These are phyloP conservation scores for Hymenoscyphus scutula DNA, from an alignment of 2,329 filamentous ascomycete genomes.

Conservation along the genomic window DNA sequence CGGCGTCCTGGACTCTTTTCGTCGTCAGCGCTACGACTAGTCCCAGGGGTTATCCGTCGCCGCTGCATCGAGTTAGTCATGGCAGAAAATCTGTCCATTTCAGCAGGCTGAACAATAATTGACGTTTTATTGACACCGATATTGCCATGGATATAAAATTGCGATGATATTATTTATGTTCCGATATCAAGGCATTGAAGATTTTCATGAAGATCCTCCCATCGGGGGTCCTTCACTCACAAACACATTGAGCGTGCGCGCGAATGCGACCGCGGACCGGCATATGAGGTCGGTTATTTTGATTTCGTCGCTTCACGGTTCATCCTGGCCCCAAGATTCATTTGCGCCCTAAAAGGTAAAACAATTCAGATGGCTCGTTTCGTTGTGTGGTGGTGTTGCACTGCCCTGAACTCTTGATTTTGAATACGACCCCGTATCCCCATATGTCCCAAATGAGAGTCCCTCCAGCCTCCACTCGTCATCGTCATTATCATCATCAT, in stretches of 20 bases:
- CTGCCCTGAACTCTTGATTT: neutral
- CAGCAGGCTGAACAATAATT: neutral
- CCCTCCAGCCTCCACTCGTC: neutral
- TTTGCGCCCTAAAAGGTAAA: neutral
- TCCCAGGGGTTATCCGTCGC: neutral
- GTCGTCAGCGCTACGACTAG: neutral
- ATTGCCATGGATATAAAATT: slow-evolving; percentile 2
- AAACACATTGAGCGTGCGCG: neutral
- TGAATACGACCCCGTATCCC: slow-evolving; percentile 1
- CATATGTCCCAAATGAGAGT: neutral
- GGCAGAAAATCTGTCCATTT: slow-evolving; percentile 7
- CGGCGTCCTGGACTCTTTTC: slow-evolving; percentile 7
- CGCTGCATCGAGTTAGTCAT: slow-evolving; percentile 5
- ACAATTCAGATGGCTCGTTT: neutral
- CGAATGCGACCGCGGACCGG: neutral
- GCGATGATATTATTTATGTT: neutral
- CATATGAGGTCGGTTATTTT: neutral
- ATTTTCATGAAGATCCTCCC: neutral
- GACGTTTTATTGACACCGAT: neutral
- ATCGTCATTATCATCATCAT: neutral
- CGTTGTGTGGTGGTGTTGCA: neutral
- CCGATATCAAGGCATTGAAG: neutral
- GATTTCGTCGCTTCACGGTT: neutral
- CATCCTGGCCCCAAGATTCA: neutral
- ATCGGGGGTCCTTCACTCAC: neutral